phyloP scores from a whole-genome alignment of 2,329 filamentous ascomycete species.

The Penicillium decumbens region DNA sequence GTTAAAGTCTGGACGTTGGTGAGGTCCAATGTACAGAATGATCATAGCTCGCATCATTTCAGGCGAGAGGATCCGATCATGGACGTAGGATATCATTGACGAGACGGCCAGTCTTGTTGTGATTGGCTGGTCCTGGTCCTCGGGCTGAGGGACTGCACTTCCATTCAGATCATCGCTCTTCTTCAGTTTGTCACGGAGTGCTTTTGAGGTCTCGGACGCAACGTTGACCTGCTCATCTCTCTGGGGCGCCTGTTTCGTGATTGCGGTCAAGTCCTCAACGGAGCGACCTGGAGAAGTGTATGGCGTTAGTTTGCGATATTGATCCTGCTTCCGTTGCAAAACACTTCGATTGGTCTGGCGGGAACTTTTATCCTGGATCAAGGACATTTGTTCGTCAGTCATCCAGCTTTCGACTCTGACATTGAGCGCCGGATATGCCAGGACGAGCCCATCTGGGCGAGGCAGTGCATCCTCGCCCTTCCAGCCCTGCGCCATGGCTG shows the following conservation, averaged over 20 bases:
- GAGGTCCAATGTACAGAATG: constrained; percentile 90
- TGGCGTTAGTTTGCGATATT: constrained; percentile 75
- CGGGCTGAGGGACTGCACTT: constrained; percentile 32
- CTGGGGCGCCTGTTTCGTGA: constrained; percentile 14
- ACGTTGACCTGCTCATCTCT: constrained; percentile 21
- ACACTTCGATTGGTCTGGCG: constrained; percentile 74
- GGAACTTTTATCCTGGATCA: constrained; percentile 78
- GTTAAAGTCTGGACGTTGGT: constrained; percentile 86
- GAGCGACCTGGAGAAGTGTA: constrained; percentile 72
- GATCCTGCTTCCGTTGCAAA: constrained; percentile 76
- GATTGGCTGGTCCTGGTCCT: constrained; percentile 49
- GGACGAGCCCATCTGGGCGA: constrained; percentile 70
- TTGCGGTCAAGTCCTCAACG: constrained; percentile 55
- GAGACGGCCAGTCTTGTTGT: constrained; percentile 87
- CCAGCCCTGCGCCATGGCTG: constrained; percentile 55
- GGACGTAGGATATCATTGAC: constrained; percentile 97
- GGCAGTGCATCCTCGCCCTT: constrained; percentile 60
- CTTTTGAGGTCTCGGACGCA: constrained; percentile 20
- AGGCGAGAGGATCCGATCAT: constrained; percentile 86
- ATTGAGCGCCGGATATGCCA: constrained; percentile 86
- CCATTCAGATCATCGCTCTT: constrained; percentile 32
- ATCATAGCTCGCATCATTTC: constrained; percentile 99
- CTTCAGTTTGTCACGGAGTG: constrained; percentile 28
- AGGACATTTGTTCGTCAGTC: constrained; percentile 93
- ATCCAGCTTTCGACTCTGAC: constrained; percentile 99